A percentile compares a stretch with the other conserved stretches of the same genome.
Conservation (phyloP, 208 protist genomes). For the Strigomonas culicis region DNA sequence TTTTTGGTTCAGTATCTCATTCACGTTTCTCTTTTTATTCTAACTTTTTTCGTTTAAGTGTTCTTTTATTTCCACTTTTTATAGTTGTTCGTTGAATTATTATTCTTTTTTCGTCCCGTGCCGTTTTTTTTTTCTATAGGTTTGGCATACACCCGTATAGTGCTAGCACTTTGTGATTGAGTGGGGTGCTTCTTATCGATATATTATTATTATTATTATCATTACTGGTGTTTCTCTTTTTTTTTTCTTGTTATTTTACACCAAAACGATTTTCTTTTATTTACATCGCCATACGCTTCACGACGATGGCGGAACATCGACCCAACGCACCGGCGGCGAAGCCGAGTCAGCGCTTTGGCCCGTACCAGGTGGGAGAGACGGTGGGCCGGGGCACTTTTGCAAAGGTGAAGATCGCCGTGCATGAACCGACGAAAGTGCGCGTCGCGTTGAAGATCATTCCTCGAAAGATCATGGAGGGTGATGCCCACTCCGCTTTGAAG, state of each 20-base stretch:
- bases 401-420: slow-evolving; percentile 91
- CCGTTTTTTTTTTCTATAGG: neutral
- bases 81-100: neutral
- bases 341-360: slow-evolving; percentile 67
- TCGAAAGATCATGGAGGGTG: slow-evolving; percentile 65
- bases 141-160: too few relatives aligned
- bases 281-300: neutral
- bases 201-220: slow-evolving; percentile 9
- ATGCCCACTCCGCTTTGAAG: slow-evolving; percentile 84
- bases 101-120: neutral
- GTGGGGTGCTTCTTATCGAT: neutral
- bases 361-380: slow-evolving; percentile 78
- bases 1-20: neutral
- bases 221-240: slow-evolving; percentile 1
- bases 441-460: slow-evolving; percentile 84
- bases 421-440: slow-evolving; percentile 90
- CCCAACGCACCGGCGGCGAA: too few relatives aligned
- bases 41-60: neutral
- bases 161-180: too few relatives aligned
- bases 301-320: neutral
- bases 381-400: slow-evolving; percentile 80
- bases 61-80: slow-evolving; percentile 4
- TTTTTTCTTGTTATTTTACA: slow-evolving; percentile 8
- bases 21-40: slow-evolving; percentile 11
- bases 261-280: slow-evolving; percentile 7